phyloP scores from a whole-genome alignment of 1,284 basidiomycete genomes.

The Grifola frondosa region DNA sequence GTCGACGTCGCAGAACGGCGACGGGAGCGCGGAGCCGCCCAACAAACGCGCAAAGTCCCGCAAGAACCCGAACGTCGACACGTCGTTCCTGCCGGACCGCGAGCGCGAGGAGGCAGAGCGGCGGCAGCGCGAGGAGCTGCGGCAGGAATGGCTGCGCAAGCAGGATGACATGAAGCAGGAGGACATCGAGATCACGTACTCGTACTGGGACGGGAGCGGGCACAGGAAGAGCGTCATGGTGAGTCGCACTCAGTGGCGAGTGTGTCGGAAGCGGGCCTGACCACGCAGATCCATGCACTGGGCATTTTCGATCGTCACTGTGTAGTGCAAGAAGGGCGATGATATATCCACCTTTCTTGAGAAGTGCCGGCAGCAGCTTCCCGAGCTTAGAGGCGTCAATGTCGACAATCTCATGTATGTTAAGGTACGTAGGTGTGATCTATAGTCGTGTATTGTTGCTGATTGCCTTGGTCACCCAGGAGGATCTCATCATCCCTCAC shows the following conservation, averaged over 20 bases:
- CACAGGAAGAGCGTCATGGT: conserved; percentile 92
- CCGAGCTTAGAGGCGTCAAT: conserved; percentile 85
- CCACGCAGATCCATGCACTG: conserved; percentile 27
- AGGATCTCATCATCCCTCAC: conserved; percentile 94
- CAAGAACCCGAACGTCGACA: conserved; percentile 97
- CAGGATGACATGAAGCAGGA: conserved; percentile 90
- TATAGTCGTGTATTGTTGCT: neutral
- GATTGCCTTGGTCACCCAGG: conserved; percentile 44
- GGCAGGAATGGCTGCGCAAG: conserved; percentile 87
- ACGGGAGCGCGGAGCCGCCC: conserved; percentile 41
- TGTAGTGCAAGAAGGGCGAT: conserved; percentile 97
- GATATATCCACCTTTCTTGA: conserved; percentile 86
- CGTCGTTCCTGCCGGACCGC: conserved; percentile 96
- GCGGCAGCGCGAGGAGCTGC: conserved; percentile 82
- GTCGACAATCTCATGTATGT: conserved; percentile 99
- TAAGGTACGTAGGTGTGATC: conserved; percentile 58
- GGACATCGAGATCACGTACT: conserved; percentile 91
- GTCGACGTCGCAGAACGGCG: conserved; percentile 39
- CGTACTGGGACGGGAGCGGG: conserved; percentile 98
- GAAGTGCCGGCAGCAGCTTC: conserved; percentile 90
- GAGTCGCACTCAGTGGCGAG: conserved; percentile 34
- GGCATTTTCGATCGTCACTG: conserved; percentile 9
- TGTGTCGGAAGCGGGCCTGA: conserved; percentile 20
- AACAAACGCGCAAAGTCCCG: conserved; percentile 77
- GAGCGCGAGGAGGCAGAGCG: conserved; percentile 93